Base-by-base conservation (phyloP, 331 rosid species). In the Quercus tomentella region DNA sequence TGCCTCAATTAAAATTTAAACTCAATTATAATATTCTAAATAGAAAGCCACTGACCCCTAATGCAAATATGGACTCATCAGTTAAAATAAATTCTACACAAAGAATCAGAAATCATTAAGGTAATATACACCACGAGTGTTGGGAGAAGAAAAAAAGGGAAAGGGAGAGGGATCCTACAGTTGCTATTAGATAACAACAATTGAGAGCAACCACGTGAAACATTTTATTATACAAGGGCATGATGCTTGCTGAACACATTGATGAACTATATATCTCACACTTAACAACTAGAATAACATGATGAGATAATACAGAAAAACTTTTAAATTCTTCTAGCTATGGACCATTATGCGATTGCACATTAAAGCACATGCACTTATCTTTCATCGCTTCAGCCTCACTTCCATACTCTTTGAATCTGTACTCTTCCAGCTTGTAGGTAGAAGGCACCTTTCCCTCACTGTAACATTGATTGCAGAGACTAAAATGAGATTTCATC, bases 401-500 rank as follows among this genome's bases (percentile, higher is more conserved):
- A 79, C 77, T 88, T 71, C 84, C 89, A 77, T 83, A 86, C 83
- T 88, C 91, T 67, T 86, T 88, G 82, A 88, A 88, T 80, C 77
- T 88, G 85, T 79, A 88, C 76, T 86, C 91, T 70, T 88, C 91
- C 72, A 79, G 89, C 83, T 88, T 88, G 86, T 73, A 79, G 25
- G 88, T 30, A 31, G 89, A 82, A 73, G 91, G 91, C 67, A 88
- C 91, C 76, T 88, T 88, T 66, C 91, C 91, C 73, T 88, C 91
- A 54, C 91, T 88, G 83, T 88, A 88, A 82, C 91, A 88, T 66
- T 88, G 91, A 69, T 67, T 86, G 81, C 91, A 88, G 78, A 88
- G 76, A 82, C 80, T 88, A 76, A 88, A 88, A 84, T 85, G 86
- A 81, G 78, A 79, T 79, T 86, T 88, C 63, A 55, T 60, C 82